Evolutionary conservation across 441 rosid species (phyloP).

Genomic region (Cnidoscolus chayamansa): DNA sequence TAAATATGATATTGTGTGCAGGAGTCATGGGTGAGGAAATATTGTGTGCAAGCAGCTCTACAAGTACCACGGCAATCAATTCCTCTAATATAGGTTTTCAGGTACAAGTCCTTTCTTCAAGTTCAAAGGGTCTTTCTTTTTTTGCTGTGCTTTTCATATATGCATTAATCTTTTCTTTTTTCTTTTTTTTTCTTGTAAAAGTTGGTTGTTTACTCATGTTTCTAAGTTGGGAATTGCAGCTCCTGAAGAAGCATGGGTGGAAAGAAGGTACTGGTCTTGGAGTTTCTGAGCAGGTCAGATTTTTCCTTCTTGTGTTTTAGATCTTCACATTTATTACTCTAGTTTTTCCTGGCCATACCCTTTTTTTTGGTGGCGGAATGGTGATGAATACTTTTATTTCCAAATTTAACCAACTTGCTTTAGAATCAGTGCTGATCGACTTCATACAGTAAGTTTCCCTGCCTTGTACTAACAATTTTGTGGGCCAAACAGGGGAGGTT

Average conservation of each 20-base stretch:
- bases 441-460: not conserved
- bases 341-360: not conserved
- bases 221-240: constrained; percentile 35
- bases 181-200: not conserved
- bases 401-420: not conserved
- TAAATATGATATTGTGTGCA: not conserved
- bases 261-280: constrained; percentile 92
- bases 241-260: constrained; percentile 91
- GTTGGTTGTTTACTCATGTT: not conserved
- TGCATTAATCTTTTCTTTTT: not conserved
- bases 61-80: constrained; percentile 35
- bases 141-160: not conserved
- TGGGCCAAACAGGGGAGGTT: constrained; percentile 59
- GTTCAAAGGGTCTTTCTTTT: not conserved
- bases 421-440: not conserved
- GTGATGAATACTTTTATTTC: no score
- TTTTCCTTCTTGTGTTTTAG: not conserved
- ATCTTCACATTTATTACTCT: not conserved
- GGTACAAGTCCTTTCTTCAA: constrained; percentile 29
- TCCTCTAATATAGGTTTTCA: constrained; percentile 73
- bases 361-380: not conserved
- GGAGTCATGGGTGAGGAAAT: constrained; percentile 34
- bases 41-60: constrained; percentile 30
- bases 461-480: not conserved
- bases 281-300: constrained; percentile 53